A percentile compares a stretch with the other conserved stretches of the same genome.
phyloP scores from a whole-genome alignment of 1,284 basidiomycete species.

The Laetiporus sulphureus region DNA sequence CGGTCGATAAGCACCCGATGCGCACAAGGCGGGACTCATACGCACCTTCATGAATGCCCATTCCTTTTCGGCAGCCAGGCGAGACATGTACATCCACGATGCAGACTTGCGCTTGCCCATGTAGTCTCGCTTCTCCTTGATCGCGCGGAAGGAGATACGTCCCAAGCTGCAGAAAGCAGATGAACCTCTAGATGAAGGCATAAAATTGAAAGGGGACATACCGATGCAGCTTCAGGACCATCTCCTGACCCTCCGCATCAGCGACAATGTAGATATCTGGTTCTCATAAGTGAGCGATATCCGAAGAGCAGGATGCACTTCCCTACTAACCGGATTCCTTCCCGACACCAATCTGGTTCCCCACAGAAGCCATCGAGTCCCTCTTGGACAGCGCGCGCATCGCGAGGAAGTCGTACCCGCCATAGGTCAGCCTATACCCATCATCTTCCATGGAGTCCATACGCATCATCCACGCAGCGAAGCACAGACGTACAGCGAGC shows the following conservation, averaged over 20 bases:
- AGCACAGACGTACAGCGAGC: slow-evolving; percentile 65
- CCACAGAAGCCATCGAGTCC: slow-evolving; percentile 82
- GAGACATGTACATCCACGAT: slow-evolving; percentile 99
- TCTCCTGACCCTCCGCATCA: slow-evolving; percentile 74
- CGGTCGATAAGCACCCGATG: not conserved
- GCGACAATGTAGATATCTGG: slow-evolving; percentile 92
- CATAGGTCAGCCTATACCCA: slow-evolving; percentile 95
- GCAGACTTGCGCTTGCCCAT: slow-evolving; percentile 93
- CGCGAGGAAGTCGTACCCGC: slow-evolving; percentile 94
- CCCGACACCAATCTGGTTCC: slow-evolving; percentile 96
- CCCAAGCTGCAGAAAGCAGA: slow-evolving; percentile 59
- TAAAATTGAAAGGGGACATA: slow-evolving; percentile 24
- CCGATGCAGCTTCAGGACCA: slow-evolving; percentile 93
- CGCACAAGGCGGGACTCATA: slow-evolving; percentile 6
- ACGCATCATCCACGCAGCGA: not conserved
- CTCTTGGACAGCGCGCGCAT: slow-evolving; percentile 90
- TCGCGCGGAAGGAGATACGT: slow-evolving; percentile 92
- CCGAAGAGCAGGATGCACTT: not conserved
- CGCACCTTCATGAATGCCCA: slow-evolving; percentile 96
- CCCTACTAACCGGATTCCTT: slow-evolving; percentile 81
- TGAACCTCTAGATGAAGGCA: not conserved
- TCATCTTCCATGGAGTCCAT: slow-evolving; percentile 59
- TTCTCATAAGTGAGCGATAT: not conserved
- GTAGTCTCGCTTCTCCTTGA: slow-evolving; percentile 97
- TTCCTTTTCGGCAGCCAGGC: slow-evolving; percentile 94